Conservation (phyloP, 2,329 filamentous ascomycete genomes). For the Cladosporium sp. region DNA sequence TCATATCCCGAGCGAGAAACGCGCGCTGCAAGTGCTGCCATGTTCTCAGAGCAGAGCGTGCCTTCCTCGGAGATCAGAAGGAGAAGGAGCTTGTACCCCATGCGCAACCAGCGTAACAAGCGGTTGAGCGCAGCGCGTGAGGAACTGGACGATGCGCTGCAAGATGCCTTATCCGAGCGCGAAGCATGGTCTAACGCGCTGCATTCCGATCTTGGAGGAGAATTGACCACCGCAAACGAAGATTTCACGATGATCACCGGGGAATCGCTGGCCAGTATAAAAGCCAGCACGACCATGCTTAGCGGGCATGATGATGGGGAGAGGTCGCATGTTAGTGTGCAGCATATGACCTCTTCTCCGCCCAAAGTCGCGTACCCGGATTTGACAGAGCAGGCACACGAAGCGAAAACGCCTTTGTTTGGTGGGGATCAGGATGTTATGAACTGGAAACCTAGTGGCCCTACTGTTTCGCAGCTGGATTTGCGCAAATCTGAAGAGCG, state of each 20-base stretch:
- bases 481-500: background rate
- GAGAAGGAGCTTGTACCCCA: slow-evolving; percentile 4
- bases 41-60: slow-evolving; percentile 2
- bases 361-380: slow-evolving; percentile 22
- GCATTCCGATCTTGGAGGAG: slow-evolving; percentile 28
- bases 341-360: slow-evolving; percentile 29
- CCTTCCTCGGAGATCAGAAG: slow-evolving; percentile 10
- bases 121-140: slow-evolving; percentile 27
- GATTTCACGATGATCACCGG: slow-evolving; percentile 49
- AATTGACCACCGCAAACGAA: slow-evolving; percentile 45
- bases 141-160: slow-evolving; percentile 27
- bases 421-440: slow-evolving; percentile 20
- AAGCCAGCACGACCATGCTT: slow-evolving; percentile 19
- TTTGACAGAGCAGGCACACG: slow-evolving; percentile 11
- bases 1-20: background rate
- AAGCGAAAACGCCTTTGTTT: background rate
- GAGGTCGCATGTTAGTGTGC: background rate
- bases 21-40: background rate
- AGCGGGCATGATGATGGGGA: background rate
- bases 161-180: slow-evolving; percentile 20
- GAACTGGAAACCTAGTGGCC: slow-evolving; percentile 23
- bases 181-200: background rate
- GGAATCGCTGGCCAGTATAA: slow-evolving; percentile 38
- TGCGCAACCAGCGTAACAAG: slow-evolving; percentile 17
- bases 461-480: background rate